These are phyloP conservation scores for Drechslerella coelobrocha DNA, from an alignment of 2,329 filamentous ascomycete species.

Conservation along the genomic window DNA sequence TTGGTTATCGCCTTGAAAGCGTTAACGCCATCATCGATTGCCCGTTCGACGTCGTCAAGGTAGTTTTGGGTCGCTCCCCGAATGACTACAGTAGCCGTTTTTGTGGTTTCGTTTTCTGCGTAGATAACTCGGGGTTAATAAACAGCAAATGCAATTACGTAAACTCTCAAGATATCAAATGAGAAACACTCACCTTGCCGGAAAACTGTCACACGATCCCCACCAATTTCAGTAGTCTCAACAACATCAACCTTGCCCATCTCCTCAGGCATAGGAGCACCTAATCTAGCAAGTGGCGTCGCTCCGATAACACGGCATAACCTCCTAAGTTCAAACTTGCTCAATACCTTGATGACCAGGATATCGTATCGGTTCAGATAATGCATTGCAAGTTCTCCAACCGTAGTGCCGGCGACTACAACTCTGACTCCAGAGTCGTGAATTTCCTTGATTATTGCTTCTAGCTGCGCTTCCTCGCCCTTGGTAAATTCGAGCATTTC, in stretches of 20 bases:
- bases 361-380: conserved; percentile 98
- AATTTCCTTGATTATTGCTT: conserved; percentile 90
- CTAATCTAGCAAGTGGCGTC: conserved; percentile 91
- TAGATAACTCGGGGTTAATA: conserved; percentile 12
- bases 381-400: conserved; percentile 94
- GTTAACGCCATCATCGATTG: conserved; percentile 97
- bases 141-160: background rate
- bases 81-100: conserved; percentile 91
- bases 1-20: conserved; percentile 98
- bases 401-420: conserved; percentile 87
- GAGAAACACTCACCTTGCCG: conserved; percentile 67
- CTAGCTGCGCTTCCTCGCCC: conserved; percentile 91
- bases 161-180: background rate
- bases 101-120: conserved; percentile 85
- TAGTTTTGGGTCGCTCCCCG: conserved; percentile 97
- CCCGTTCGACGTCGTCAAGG: conserved; percentile 93
- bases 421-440: conserved; percentile 93
- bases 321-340: conserved; percentile 95
- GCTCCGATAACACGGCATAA: conserved; percentile 95
- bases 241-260: conserved; percentile 95
- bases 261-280: conserved; percentile 99
- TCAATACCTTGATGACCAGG: conserved; percentile 92
- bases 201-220: conserved; percentile 97
- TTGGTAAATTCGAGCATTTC: conserved; percentile 99
- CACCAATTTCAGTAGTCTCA: conserved; percentile 96